Conservation (phyloP, 176 grass and related monocot species). For the Hordeum marinum region DNA sequence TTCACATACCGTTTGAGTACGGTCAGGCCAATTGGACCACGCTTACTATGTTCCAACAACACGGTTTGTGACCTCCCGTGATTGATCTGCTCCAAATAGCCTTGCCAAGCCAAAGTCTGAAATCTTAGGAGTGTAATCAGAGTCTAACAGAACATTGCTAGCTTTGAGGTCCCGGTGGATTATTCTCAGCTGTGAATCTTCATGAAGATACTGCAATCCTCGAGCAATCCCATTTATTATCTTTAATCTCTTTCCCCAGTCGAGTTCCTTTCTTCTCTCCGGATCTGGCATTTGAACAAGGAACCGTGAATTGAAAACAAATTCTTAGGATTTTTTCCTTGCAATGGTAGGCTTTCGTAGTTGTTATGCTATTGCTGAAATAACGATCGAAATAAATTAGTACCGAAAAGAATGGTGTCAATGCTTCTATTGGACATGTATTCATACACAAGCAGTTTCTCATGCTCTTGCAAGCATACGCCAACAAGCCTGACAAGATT, state of each 20-base stretch:
- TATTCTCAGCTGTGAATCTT: conserved; percentile 44
- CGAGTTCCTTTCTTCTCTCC: neutral
- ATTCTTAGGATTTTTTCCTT: neutral
- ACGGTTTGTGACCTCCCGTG: conserved; percentile 29
- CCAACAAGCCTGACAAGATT: conserved; percentile 23
- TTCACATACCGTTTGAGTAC: neutral
- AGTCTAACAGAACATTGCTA: conserved; percentile 8
- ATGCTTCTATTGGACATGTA: conserved; percentile 15
- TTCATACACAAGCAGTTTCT: conserved; percentile 3
- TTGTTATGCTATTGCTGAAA: neutral
- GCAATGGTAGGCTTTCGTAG: neutral
- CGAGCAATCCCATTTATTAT: conserved; percentile 42
- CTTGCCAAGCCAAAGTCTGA: conserved; percentile 65
- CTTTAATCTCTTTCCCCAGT: conserved; percentile 27
- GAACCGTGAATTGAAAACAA: neutral
- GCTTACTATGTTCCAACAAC: conserved; percentile 77
- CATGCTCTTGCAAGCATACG: conserved; percentile 5
- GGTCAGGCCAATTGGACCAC: neutral
- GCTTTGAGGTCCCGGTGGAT: conserved; percentile 34
- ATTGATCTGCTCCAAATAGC: conserved; percentile 50
- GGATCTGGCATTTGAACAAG: neutral
- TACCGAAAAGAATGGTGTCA: conserved; percentile 14
- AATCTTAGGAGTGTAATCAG: conserved; percentile 61
- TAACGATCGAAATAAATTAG: neutral
- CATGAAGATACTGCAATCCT: conserved; percentile 50